These are phyloP conservation scores for Quercus bicolor DNA, from an alignment of 306 rosid species.

Conservation along the genomic window DNA sequence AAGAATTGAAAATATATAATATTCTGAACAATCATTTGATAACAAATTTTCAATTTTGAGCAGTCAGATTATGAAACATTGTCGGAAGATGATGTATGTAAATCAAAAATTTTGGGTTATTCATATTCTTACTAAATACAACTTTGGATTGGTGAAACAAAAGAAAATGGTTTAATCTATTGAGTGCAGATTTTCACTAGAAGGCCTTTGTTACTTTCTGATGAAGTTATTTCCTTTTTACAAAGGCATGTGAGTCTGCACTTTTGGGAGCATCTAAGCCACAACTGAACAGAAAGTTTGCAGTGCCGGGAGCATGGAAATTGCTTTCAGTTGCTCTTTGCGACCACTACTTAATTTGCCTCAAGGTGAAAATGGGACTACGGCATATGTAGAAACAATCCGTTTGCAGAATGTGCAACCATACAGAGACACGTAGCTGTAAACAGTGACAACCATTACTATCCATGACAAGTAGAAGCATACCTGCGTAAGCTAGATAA, in stretches of 20 bases:
- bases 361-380: background rate
- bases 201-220: background rate
- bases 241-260: background rate
- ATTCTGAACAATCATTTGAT: background rate
- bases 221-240: background rate
- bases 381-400: background rate
- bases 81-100: background rate
- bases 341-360: background rate
- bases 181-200: background rate
- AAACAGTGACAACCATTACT: background rate
- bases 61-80: background rate
- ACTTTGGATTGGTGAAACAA: background rate
- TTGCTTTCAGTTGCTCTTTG: background rate
- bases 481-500: background rate
- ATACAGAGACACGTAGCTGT: conserved; percentile 1
- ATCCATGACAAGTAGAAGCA: background rate
- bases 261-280: background rate
- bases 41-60: background rate
- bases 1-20: background rate
- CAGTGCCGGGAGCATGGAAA: background rate
- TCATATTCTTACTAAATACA: background rate
- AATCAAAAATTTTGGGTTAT: background rate
- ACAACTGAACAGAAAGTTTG: background rate
- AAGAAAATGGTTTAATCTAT: background rate
- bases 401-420: background rate